Conservation (phyloP, 2,329 filamentous ascomycete genomes). For the Spiromastix sp. region DNA sequence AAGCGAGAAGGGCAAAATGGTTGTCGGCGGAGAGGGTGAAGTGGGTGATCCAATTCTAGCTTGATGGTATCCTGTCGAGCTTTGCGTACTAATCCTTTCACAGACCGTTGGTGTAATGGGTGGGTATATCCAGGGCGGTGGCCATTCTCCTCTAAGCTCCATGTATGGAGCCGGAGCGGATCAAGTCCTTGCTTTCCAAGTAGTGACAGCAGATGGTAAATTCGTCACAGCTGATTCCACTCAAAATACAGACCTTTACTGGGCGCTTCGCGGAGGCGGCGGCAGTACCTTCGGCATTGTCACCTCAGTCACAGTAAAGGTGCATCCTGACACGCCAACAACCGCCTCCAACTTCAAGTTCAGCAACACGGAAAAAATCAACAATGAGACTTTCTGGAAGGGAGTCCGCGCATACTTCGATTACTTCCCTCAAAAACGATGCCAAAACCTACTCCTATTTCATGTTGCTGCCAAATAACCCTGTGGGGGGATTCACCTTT, state of each 20-base stretch:
- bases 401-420: constrained; percentile 34
- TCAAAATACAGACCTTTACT: constrained; percentile 45
- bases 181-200: constrained; percentile 42
- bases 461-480: constrained; percentile 8
- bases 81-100: neutral
- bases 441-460: constrained; percentile 24
- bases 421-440: constrained; percentile 18
- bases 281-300: constrained; percentile 45
- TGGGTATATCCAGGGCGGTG: constrained; percentile 31
- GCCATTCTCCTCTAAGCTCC: constrained; percentile 30
- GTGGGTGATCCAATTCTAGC: neutral
- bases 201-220: constrained; percentile 39
- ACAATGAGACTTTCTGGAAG: constrained; percentile 35
- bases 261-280: constrained; percentile 48
- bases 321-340: constrained; percentile 32
- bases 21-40: constrained; percentile 9
- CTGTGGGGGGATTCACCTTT: constrained; percentile 9
- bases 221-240: constrained; percentile 35
- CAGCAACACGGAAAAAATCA: constrained; percentile 14
- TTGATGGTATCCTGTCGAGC: constrained; percentile 15
- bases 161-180: constrained; percentile 46
- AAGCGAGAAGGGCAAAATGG: constrained; percentile 2
- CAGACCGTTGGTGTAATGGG: constrained; percentile 29
- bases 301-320: constrained; percentile 39
- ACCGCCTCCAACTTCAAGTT: constrained; percentile 35